Evolutionary conservation across 1,139 yeast species (phyloP).

Genomic region (Zygosaccharomyces sapae): DNA sequence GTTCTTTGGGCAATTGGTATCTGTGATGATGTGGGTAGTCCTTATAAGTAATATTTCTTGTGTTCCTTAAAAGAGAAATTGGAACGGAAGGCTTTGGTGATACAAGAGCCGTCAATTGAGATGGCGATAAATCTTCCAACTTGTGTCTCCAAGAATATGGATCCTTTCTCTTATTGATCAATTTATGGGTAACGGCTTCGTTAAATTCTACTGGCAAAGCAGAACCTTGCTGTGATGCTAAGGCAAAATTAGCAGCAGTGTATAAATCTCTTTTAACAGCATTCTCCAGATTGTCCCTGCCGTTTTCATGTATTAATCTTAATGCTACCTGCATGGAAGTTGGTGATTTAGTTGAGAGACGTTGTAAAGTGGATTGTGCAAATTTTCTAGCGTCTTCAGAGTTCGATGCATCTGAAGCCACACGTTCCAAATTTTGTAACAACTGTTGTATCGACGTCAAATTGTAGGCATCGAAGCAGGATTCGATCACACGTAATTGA

Average conservation of each 20-base stretch:
- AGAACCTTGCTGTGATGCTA: slow-evolving; percentile 43
- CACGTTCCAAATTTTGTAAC: slow-evolving; percentile 49
- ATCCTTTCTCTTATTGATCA: slow-evolving; percentile 56
- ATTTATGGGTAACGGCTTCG: slow-evolving; percentile 49
- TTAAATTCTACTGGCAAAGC: slow-evolving; percentile 61
- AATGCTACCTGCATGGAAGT: slow-evolving; percentile 74
- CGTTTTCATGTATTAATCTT: slow-evolving; percentile 64
- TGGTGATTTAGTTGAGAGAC: slow-evolving; percentile 57
- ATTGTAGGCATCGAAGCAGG: slow-evolving; percentile 50
- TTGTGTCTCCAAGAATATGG: slow-evolving; percentile 40
- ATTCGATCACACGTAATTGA: slow-evolving; percentile 60
- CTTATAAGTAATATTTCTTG: slow-evolving; percentile 29
- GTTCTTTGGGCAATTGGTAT: slow-evolving; percentile 77
- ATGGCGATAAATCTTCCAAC: slow-evolving; percentile 27
- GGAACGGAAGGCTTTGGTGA: slow-evolving; percentile 30
- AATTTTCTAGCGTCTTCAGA: slow-evolving; percentile 56
- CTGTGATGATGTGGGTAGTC: slow-evolving; percentile 52
- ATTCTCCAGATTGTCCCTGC: slow-evolving; percentile 53
- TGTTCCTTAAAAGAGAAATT: slow-evolving; percentile 24
- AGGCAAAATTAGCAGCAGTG: slow-evolving; percentile 74
- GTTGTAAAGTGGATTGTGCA: slow-evolving; percentile 56
- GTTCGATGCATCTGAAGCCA: slow-evolving; percentile 22
- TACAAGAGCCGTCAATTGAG: slow-evolving; percentile 28
- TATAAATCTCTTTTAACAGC: slow-evolving; percentile 72
- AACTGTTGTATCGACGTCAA: slow-evolving; percentile 58